Evolutionary conservation across 257 asterid genomes (phyloP), one percentile per base, ranked within the genome.

Genomic region (Ocimum tenuiflorum): DNA sequence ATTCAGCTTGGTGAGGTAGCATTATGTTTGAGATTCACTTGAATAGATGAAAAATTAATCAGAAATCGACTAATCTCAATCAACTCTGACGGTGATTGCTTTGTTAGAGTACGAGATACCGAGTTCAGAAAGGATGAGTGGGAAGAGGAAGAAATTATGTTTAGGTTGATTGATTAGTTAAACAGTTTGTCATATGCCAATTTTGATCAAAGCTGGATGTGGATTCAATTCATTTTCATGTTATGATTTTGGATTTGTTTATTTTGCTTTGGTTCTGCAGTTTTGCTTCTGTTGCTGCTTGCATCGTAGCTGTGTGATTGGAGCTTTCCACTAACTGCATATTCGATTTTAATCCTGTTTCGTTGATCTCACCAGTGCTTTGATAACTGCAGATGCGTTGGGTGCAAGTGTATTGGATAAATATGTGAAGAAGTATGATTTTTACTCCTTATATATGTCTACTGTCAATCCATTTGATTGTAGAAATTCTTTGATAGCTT

Each of bases 401-500:
- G 84, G 77, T n/a, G 94, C 74, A 33, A 73, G 81, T 76, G 3
- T 70, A 23, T 71, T 92, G 48, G 96, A 89, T 80, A 89, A 82
- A 62, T 92, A 92, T 72, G 76, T 89, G 61, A 92, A 89, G 45
- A 89, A 74, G 99, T 92, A 69, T 76, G 82, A 23, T 20, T 38
- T 13, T 46, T 9, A 8, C 73, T 54, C 1, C 1, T 7, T 45
- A 10, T 15, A 49, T 71, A 18, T 43, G 45, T 41, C 2, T 11
- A 8, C 1, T 38, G 29, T 27, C 24, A 7, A 42, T 31, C 22
- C 0, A 27, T 54, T 50, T 66, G 11, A 36, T 50, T 46, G 50
- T n/a, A n/a, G n/a, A n/a, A n/a, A n/a, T n/a, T n/a, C n/a, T n/a
- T n/a, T n/a, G n/a, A n/a, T n/a, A n/a, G n/a, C n/a, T n/a, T n/a